A percentile compares a stretch with the other conserved stretches of the same genome.
Evolutionary conservation across 202 grass and related monocot species (phyloP).

Genomic region (Setaria italica): DNA sequence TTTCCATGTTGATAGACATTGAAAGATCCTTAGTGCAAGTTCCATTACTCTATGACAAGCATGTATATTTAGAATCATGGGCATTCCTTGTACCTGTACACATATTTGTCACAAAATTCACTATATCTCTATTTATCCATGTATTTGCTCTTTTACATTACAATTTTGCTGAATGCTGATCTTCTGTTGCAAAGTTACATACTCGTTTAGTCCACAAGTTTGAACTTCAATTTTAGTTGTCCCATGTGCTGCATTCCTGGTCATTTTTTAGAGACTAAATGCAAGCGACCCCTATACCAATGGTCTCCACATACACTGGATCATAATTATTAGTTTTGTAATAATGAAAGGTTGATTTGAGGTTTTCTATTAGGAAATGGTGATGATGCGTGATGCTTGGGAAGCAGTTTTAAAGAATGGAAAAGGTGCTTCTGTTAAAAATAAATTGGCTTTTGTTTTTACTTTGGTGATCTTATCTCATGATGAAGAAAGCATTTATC

Average conservation of each 20-base stretch:
- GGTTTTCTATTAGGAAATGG: constrained; percentile 68
- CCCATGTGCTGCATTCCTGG: background rate
- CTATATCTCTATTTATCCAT: background rate
- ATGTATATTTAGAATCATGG: background rate
- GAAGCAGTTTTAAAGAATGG: constrained; percentile 44
- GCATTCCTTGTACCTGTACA: background rate
- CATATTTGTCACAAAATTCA: background rate
- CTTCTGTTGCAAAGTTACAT: background rate
- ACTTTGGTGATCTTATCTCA: background rate
- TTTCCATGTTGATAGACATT: background rate
- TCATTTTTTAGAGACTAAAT: background rate
- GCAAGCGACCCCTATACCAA: background rate
- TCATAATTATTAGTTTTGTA: constrained; percentile 3
- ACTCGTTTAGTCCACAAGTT: background rate
- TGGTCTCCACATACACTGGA: background rate
- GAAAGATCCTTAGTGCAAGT: background rate
- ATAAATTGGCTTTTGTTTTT: constrained; percentile 28
- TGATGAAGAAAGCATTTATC: constrained; percentile 8
- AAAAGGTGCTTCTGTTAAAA: constrained; percentile 57
- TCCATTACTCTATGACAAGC: background rate
- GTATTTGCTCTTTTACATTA: background rate
- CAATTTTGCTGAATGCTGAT: background rate
- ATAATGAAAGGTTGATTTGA: constrained; percentile 36
- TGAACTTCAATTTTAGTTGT: constrained; percentile 6
- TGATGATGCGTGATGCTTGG: constrained; percentile 73